Base-by-base conservation (phyloP, 2,329 filamentous ascomycete species). In the Fusarium subtropicale region DNA sequence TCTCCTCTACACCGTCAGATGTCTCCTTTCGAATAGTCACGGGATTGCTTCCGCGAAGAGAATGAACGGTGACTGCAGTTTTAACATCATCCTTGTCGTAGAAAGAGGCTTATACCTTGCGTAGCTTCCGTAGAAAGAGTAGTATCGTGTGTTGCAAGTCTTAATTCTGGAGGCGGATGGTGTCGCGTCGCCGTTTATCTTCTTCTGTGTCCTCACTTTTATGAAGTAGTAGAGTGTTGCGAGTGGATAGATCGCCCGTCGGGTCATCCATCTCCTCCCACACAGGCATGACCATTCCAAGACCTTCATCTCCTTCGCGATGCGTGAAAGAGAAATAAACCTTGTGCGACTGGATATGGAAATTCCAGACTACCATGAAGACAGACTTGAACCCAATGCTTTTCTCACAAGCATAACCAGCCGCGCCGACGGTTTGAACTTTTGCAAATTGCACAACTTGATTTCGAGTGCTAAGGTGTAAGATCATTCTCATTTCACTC, bases 401-500 rank as follows among this genome's bases (percentile, higher is more conserved):
- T 56, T 86, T 85, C 57, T 83, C 82, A 4, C 83, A 83, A n/a
- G 84, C 83, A 41, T 83, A 85, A 1, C 80, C 80, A 9, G 80
- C 77, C 0, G 75, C 74, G 2, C 67, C 74, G 0, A 69, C 76
- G 56, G 56, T 86, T 86, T 7, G 84, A 82, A 67, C 84, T 86
- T 18, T 80, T 52, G 1, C 81, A 81, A 2, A 85, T 76, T 2
- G 71, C 54, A 66, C 84, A 87, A 22, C 87, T 83, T 0, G 85
- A 83, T 3, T 51, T 46, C 6, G 87, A 72, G 45, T 87, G 81
- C 2, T 71, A 64, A 9, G 71, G 47, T 0, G 73, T 79, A 63
- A 86, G 86, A 10, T 83, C 84, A 31, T 82, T 77, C 58, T 86
- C 84, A 53, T 86, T 86, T 73, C 83, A 86, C 20, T 86, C 82